A percentile compares a stretch with the other conserved stretches of the same genome.
Evolutionary conservation across 2,329 filamentous ascomycete species (phyloP).

Genomic region (Cytospora leucostoma): DNA sequence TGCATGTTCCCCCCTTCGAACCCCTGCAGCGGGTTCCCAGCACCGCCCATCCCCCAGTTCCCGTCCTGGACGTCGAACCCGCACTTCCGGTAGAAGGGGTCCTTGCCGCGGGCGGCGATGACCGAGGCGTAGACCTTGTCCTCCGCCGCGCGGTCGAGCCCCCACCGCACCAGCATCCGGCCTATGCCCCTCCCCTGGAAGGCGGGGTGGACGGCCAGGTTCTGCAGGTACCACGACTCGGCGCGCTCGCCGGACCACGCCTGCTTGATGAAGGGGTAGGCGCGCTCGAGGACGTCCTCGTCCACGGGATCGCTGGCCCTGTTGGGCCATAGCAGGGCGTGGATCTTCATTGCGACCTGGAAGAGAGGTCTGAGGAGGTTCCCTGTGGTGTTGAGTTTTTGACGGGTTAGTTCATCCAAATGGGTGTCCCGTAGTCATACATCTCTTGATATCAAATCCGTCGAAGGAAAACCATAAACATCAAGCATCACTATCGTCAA

Average conservation of each 20-base stretch:
- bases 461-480: neutral
- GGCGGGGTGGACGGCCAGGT: constrained; percentile 9
- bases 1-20: constrained; percentile 13
- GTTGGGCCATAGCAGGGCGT: constrained; percentile 11
- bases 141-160: constrained; percentile 17
- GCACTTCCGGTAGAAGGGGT: constrained; percentile 13
- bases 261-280: constrained; percentile 4
- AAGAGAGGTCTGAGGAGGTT: constrained; percentile 25
- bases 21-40: constrained; percentile 3
- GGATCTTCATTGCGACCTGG: constrained; percentile 4
- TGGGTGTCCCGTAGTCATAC: neutral
- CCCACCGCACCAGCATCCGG: constrained; percentile 19
- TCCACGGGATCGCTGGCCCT: constrained; percentile 4
- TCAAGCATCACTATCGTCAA: neutral
- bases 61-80: constrained; percentile 13
- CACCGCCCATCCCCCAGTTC: constrained; percentile 6
- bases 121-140: constrained; percentile 12
- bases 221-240: constrained; percentile 13
- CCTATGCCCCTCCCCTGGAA: constrained; percentile 17
- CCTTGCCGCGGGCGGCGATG: constrained; percentile 10
- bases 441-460: neutral
- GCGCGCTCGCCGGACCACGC: constrained; percentile 10
- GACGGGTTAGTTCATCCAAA: neutral
- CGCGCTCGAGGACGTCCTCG: constrained; percentile 12
- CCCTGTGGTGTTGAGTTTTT: constrained; percentile 22